Conservation (phyloP, 2,329 filamentous ascomycete species). For the Pestalotiopsis sp. region DNA sequence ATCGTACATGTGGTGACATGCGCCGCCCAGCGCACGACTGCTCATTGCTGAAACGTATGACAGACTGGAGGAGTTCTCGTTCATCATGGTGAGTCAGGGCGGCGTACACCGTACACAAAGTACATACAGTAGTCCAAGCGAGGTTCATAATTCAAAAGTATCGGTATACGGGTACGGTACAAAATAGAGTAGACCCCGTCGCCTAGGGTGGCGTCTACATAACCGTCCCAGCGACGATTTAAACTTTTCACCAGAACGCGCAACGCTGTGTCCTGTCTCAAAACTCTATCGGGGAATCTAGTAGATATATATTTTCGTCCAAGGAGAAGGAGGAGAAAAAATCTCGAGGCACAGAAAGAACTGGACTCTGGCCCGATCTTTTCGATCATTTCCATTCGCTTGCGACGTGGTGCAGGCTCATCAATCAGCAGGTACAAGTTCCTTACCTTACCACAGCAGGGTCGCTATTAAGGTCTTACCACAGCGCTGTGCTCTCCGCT, state of each 20-base stretch:
- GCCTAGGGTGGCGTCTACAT: not conserved
- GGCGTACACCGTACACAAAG: not conserved
- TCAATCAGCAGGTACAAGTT: not conserved
- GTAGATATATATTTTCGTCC: not conserved
- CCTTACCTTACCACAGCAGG: slow-evolving; percentile 1
- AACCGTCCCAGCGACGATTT: not conserved
- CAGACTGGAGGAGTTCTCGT: not conserved
- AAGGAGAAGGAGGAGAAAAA: too few species aligned
- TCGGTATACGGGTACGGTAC: too few species aligned
- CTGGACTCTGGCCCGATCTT: not conserved
- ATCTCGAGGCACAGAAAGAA: not conserved
- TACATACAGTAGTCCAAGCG: not conserved
- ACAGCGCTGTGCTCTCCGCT: slow-evolving; percentile 8
- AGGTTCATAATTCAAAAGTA: too few species aligned
- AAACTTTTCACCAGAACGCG: not conserved
- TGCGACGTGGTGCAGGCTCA: not conserved
- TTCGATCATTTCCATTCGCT: not conserved
- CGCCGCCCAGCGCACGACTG: not conserved
- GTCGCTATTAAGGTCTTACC: slow-evolving; percentile 9
- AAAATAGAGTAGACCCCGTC: too few species aligned
- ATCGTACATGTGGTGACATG: not conserved
- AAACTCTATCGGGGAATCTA: not conserved
- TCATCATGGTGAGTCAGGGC: not conserved
- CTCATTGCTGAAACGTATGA: not conserved
- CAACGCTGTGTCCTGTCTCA: not conserved